Percentiles rank a stretch among this genome's conserved stretches.
These are phyloP conservation scores for Alnus rubra DNA, from an alignment of 306 rosid species.

Conservation along the genomic window DNA sequence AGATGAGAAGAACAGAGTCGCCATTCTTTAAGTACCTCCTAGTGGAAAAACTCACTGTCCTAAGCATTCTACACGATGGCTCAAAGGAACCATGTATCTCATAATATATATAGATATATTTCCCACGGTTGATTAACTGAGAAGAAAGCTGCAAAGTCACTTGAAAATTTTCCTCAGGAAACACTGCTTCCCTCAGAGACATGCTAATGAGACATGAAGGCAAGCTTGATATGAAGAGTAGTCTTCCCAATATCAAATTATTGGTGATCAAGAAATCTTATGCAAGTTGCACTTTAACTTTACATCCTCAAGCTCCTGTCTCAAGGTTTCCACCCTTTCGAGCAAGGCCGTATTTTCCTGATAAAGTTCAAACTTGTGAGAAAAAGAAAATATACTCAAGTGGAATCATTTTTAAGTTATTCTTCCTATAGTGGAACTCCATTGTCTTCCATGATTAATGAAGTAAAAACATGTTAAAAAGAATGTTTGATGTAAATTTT, in stretches of 20 bases:
- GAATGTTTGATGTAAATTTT: neutral
- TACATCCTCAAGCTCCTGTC: slow-evolving; percentile 52
- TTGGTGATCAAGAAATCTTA: slow-evolving; percentile 27
- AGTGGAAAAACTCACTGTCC: neutral
- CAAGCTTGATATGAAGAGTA: slow-evolving; percentile 12
- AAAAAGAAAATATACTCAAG: slow-evolving; percentile 8
- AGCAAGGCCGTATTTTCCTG: slow-evolving; percentile 55
- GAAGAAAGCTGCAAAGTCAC: slow-evolving; percentile 9
- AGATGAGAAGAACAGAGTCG: neutral
- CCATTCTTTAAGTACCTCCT: slow-evolving; percentile 14
- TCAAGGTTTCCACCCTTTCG: slow-evolving; percentile 55
- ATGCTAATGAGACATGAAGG: slow-evolving; percentile 1
- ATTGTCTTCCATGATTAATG: neutral
- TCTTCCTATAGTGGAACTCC: neutral
- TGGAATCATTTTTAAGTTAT: slow-evolving; percentile 4
- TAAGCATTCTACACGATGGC: neutral
- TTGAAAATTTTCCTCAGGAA: neutral
- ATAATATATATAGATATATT: neutral
- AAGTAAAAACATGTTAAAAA: neutral
- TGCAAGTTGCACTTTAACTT: slow-evolving; percentile 50
- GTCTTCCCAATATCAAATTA: slow-evolving; percentile 2
- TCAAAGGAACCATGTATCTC: neutral
- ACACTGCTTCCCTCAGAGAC: neutral
- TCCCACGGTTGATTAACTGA: slow-evolving; percentile 15
- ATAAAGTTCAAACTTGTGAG: slow-evolving; percentile 28